A percentile compares a stretch with the other conserved stretches of the same genome.
phyloP scores from a whole-genome alignment of 73 alveolate species.

The Blepharisma stoltei region DNA sequence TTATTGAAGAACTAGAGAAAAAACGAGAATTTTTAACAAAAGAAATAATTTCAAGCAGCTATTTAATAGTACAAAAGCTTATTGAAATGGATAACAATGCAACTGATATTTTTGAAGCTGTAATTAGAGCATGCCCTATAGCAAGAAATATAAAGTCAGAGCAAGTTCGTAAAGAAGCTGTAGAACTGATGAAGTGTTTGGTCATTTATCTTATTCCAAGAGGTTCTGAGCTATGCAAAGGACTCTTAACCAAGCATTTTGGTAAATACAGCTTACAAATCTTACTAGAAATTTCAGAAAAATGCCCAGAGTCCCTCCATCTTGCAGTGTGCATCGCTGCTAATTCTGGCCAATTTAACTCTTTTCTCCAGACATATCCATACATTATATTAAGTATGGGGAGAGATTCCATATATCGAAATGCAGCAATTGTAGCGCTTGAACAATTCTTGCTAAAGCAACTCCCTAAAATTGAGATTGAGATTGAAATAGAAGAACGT shows the following conservation, averaged over 20 bases:
- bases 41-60: neutral
- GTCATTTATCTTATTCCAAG: neutral
- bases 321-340: neutral
- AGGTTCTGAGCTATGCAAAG: neutral
- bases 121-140: neutral
- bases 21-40: neutral
- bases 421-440: neutral
- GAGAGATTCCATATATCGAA: neutral
- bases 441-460: conserved; percentile 8
- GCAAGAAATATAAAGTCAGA: neutral
- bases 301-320: conserved; percentile 25
- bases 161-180: neutral
- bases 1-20: neutral
- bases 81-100: neutral
- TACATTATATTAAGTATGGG: neutral
- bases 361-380: neutral
- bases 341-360: neutral
- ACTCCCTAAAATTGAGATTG: neutral
- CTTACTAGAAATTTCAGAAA: neutral
- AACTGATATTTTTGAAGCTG: neutral
- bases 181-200: neutral
- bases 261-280: neutral
- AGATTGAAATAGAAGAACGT: neutral
- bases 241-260: neutral
- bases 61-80: neutral